These are phyloP conservation scores for Davidsoniella virescens DNA, from an alignment of 2,329 filamentous ascomycete genomes.

Conservation along the genomic window DNA sequence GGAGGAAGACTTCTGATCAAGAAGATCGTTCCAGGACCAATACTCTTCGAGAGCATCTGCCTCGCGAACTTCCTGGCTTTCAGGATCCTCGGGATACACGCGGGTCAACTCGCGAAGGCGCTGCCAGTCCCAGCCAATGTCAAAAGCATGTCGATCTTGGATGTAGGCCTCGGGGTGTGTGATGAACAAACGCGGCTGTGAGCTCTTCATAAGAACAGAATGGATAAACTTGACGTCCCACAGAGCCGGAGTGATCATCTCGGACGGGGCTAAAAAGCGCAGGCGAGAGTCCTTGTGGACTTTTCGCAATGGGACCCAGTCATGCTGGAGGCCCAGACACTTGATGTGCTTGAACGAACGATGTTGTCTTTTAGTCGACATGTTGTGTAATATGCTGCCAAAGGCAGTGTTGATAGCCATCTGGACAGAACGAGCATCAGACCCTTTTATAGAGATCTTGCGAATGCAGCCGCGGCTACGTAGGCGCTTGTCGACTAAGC, in stretches of 20 bases:
- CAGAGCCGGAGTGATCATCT: constrained; percentile 55
- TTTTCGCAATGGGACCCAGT: constrained; percentile 64
- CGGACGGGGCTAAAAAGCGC: constrained; percentile 51
- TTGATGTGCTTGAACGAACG: constrained; percentile 4
- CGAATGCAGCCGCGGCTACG: constrained; percentile 57
- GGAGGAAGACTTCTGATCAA: constrained; percentile 37
- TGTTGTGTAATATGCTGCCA: constrained; percentile 29
- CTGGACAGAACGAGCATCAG: constrained; percentile 53
- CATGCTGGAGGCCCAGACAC: constrained; percentile 46
- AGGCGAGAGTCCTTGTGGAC: constrained; percentile 57
- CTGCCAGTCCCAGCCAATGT: constrained; percentile 54
- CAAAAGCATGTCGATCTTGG: constrained; percentile 40
- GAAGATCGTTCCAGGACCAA: constrained; percentile 49
- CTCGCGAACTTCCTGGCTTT: constrained; percentile 36
- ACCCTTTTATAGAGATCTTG: constrained; percentile 41
- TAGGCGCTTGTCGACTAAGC: constrained; percentile 52
- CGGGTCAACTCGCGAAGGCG: constrained; percentile 46
- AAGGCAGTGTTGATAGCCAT: constrained; percentile 47
- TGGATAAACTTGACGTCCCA: constrained; percentile 59
- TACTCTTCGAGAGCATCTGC: constrained; percentile 46
- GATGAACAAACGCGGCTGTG: constrained; percentile 53
- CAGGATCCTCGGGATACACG: constrained; percentile 29
- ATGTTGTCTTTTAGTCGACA: constrained; percentile 3
- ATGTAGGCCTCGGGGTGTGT: constrained; percentile 62
- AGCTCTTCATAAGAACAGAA: constrained; percentile 57